Evolutionary conservation across 2,329 filamentous ascomycete species (phyloP).

Genomic region (Cadophora gregata): DNA sequence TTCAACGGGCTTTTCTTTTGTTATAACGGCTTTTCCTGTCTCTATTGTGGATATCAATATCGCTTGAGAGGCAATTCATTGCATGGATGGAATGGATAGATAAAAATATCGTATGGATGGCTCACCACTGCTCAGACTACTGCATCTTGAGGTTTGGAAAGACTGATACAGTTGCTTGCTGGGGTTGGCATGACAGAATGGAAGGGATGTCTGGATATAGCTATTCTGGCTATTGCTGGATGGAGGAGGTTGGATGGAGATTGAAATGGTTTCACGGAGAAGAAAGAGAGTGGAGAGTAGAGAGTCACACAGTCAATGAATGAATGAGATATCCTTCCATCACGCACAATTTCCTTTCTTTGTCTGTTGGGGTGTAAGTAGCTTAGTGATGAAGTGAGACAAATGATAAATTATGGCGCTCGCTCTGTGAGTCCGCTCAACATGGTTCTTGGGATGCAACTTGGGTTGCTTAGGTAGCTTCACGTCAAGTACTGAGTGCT

Average conservation of each 20-base stretch:
- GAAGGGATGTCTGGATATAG: constrained; percentile 8
- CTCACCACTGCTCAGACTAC: neutral
- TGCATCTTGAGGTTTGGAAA: neutral
- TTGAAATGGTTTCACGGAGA: neutral
- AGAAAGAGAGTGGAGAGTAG: neutral
- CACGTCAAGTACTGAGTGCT: too few species aligned
- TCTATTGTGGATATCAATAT: neutral
- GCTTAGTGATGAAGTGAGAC: neutral
- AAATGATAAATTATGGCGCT: too few species aligned
- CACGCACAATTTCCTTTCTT: too few species aligned
- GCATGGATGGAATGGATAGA: constrained; percentile 16
- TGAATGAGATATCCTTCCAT: constrained; percentile 12
- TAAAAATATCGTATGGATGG: neutral
- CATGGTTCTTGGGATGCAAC: too few species aligned
- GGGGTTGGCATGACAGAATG: neutral
- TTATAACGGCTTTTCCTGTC: neutral
- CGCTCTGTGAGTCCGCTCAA: too few species aligned
- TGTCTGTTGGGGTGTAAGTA: neutral
- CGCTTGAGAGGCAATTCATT: neutral
- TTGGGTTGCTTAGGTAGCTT: too few species aligned
- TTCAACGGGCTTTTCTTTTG: neutral
- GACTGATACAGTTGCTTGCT: neutral
- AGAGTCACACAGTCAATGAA: neutral
- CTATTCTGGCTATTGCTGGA: constrained; percentile 11
- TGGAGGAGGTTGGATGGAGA: neutral